Base-by-base conservation (phyloP, 371 early-diverging fungal species). In the Lichtheimia ornata region DNA sequence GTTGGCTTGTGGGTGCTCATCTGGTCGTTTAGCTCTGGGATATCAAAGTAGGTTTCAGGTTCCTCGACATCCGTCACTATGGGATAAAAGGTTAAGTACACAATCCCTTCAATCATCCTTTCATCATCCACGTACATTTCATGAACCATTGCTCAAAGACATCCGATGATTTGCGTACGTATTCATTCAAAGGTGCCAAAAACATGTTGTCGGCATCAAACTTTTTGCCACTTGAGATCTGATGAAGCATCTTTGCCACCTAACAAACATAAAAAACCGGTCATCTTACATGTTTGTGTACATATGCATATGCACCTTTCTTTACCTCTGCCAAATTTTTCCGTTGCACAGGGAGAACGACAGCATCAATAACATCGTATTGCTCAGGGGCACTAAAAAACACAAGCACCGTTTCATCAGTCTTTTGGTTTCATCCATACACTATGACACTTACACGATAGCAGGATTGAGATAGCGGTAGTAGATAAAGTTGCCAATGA, bases 391-490 rank as follows among this genome's bases (percentile, higher is more conserved):
- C 96, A 53, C 91, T 94, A 63, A 52, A 6, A 67, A 44, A 62
- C 24, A 60, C 44, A 13, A 56, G 30, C 12, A 59, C 41, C 35
- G 35, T 15, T 52, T 25, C 18, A 12, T 13, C 12, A 35, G 25
- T 20, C 22, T 35, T 42, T 52, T 6, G 20, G 45, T 25, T 22
- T n/a, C 25, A 12, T 35, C 17, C 20, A 12, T n/a, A 5, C 0
- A n/a, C 2, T 15, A 47, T 11, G 47, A 47, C 3, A 70, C 87
- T 82, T 82, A 91, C 87, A 94, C 88, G 63, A 99, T 97, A n/a
- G 95, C 98, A 17, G 97, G 98, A 73, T 96, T 97, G 64, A 99
- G 88, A 75, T 97, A 98, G 41, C 97, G 90, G 76, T 97, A 97
- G 76, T 96, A 99, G 42, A 99, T 90, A 65, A 97, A 79, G 67